Conservation (phyloP, 1,284 basidiomycete genomes). For the Cryptococcus sp. region DNA sequence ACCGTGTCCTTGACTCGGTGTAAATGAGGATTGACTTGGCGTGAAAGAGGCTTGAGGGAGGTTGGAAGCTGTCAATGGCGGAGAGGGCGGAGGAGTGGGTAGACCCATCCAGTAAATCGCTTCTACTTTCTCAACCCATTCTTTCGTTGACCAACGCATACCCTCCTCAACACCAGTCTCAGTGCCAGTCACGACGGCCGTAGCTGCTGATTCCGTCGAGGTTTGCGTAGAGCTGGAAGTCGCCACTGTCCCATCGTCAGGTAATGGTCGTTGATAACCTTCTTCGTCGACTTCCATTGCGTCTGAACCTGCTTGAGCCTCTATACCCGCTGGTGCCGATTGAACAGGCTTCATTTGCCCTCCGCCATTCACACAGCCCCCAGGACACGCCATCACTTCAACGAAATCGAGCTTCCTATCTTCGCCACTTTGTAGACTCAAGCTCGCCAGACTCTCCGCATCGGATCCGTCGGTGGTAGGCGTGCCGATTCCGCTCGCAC, state of each 20-base stretch:
- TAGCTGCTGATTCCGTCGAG: slow-evolving; percentile 10
- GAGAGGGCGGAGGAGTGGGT: slow-evolving; percentile 60
- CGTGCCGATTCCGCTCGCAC: slow-evolving; percentile 41
- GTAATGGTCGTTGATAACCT: slow-evolving; percentile 63
- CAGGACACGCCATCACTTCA: slow-evolving; percentile 99
- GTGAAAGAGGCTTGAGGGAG: background rate
- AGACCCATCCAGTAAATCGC: slow-evolving; percentile 68
- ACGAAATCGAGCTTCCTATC: slow-evolving; percentile 85
- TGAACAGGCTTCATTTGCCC: slow-evolving; percentile 75
- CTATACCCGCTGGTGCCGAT: background rate
- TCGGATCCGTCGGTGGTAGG: slow-evolving; percentile 27
- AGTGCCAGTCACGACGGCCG: slow-evolving; percentile 18
- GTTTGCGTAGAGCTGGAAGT: slow-evolving; percentile 1
- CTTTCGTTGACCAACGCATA: slow-evolving; percentile 57
- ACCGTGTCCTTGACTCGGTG: background rate
- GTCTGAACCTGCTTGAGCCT: slow-evolving; percentile 3
- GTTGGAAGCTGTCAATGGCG: slow-evolving; percentile 27
- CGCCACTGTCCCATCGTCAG: slow-evolving; percentile 50
- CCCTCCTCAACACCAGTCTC: slow-evolving; percentile 51
- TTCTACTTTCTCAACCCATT: slow-evolving; percentile 77
- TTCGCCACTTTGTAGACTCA: slow-evolving; percentile 42
- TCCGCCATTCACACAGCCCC: slow-evolving; percentile 96
- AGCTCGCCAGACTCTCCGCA: slow-evolving; percentile 22
- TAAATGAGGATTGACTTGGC: too few relatives aligned
- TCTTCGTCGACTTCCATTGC: slow-evolving; percentile 59